Conservation (phyloP, 2,329 filamentous ascomycete genomes). For the Tolypocladium cylindrosporum region DNA sequence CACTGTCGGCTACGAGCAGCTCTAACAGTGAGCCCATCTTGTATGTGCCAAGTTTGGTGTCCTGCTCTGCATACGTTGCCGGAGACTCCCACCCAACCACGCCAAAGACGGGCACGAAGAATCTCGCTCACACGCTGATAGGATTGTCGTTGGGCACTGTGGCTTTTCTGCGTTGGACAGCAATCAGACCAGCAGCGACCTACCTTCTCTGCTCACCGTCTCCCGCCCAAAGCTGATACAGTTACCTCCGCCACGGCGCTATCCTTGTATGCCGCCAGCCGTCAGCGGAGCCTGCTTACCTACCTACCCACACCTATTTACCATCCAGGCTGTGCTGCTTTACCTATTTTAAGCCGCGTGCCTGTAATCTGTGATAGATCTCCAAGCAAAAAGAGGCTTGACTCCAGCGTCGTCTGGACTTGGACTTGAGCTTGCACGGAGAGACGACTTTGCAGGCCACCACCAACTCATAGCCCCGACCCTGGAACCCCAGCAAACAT, state of each 20-base stretch:
- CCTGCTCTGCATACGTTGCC: not conserved
- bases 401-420: not conserved
- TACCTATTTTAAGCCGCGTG: not conserved
- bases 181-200: not conserved
- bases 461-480: not conserved
- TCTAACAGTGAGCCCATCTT: not conserved
- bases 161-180: not conserved
- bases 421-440: not conserved
- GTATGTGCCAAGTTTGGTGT: not conserved
- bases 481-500: constrained; percentile 16
- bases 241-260: not conserved
- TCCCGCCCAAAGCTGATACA: constrained; percentile 1
- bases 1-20: not conserved
- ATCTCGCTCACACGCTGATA: not conserved
- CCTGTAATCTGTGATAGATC: not conserved
- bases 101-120: not conserved
- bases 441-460: not conserved
- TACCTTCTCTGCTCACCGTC: not conserved
- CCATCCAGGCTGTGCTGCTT: not conserved
- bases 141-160: not conserved
- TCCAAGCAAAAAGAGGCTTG: not conserved
- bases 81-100: not conserved
- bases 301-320: constrained; percentile 1
- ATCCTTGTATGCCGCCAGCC: not conserved
- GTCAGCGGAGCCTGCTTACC: constrained; percentile 3